These are phyloP conservation scores for Triangularia verruculosa DNA, from an alignment of 2,329 filamentous ascomycete genomes.

Conservation along the genomic window DNA sequence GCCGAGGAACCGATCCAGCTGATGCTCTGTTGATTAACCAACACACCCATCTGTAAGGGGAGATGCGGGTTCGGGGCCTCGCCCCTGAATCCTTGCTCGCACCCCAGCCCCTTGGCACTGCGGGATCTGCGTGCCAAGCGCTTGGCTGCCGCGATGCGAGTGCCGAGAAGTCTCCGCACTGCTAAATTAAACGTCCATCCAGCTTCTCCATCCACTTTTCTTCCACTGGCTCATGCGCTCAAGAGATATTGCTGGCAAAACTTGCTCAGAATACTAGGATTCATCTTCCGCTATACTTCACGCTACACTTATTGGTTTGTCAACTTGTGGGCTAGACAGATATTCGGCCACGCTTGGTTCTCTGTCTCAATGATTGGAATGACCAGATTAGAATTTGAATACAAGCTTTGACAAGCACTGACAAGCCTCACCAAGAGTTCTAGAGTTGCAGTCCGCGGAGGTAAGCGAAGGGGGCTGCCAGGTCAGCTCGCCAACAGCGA, in stretches of 20 bases:
- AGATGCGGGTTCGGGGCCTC: background rate
- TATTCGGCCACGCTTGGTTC: background rate
- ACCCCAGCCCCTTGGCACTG: slow-evolving; percentile 19
- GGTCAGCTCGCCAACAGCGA: slow-evolving; percentile 14
- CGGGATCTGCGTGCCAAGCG: slow-evolving; percentile 25
- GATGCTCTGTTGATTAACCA: background rate
- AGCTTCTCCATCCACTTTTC: background rate
- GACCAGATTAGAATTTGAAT: background rate
- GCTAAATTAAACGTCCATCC: slow-evolving; percentile 11
- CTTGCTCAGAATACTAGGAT: background rate
- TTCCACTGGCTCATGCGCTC: background rate
- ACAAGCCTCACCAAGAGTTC: slow-evolving; percentile 4
- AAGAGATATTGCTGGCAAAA: background rate
- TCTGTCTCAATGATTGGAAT: too few species aligned
- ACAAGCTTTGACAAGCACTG: slow-evolving; percentile 2
- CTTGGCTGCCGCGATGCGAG: slow-evolving; percentile 16
- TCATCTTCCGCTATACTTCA: too few species aligned
- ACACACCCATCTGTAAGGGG: slow-evolving; percentile 8
- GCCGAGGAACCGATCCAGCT: background rate
- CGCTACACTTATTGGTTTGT: too few species aligned
- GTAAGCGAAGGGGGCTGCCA: slow-evolving; percentile 7
- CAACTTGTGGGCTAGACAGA: background rate
- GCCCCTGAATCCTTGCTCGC: background rate
- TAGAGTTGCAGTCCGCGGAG: slow-evolving; percentile 3
- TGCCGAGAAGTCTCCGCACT: slow-evolving; percentile 15